Evolutionary conservation across 768 basidiomycete species (phyloP), one percentile per base, ranked within the genome.

Genomic region (Hirschioporus abietinus): DNA sequence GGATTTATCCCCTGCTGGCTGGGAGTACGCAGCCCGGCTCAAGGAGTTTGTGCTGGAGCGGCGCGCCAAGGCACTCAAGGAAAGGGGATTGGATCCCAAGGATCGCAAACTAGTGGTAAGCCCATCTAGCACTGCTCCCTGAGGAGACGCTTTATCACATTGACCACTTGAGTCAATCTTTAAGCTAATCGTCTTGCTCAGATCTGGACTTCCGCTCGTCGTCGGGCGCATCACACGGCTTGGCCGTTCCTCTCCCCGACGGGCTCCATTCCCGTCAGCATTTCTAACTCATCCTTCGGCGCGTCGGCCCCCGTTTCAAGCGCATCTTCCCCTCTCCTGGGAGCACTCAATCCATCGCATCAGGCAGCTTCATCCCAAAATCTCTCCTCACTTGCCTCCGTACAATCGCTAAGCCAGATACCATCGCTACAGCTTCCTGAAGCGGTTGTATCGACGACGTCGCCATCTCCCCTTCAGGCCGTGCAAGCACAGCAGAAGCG

Each of bases 131-230:
- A 26, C 23, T 63, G 12, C 70, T 17, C 20, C 24, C 35, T 27
- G 7, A 18, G 12, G 20, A 52, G 20, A 15, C 42, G 12, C 20
- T 15, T 15, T 1, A 5, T 1, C 12, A 52, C 20, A 5, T 10
- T 15, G 30, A 8, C 30, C 42, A 3, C 42, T 52, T 15, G 20
- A 52, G 12, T 15, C 20, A 5, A 20, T 52, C 20, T 5, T 52
- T 1, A 52, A 52, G 12, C 20, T 52, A 3, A 20, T 64, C 36
- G 64, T 25, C 35, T 58, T 7, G 8, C 57, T 10, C 72, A 97
- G 96, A 92, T 99, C 57, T 99, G 97, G 97, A 97, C 97, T 0
- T 98, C 95, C 0, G 92, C 97, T 0, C 88, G 97, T 17, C 83
- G 95, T 63, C 83, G 97, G 63, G 92, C 96, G 5, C 90, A 96